Evolutionary conservation across 345 rosid species (phyloP).

Genomic region (Bruguiera parviflora): DNA sequence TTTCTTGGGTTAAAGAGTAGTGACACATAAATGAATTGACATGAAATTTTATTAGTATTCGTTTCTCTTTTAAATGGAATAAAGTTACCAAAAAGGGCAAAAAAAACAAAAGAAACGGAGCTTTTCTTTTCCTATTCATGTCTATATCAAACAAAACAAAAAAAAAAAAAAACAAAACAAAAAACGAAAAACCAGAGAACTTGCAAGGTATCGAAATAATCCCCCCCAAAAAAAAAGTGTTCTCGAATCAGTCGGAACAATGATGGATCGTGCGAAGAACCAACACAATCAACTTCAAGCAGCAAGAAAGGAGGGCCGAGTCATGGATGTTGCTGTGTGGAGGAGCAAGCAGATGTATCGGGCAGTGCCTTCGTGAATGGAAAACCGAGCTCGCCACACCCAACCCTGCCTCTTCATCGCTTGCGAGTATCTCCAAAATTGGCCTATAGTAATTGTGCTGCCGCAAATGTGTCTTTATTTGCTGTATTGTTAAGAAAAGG

Average conservation of each 20-base stretch:
- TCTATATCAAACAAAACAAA: too few species aligned
- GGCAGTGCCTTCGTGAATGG: constrained; percentile 55
- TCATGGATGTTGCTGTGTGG: constrained; percentile 47
- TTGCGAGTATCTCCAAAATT: constrained; percentile 37
- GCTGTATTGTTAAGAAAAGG: background rate
- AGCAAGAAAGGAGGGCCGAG: constrained; percentile 58
- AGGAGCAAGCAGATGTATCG: constrained; percentile 56
- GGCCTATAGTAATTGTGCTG: background rate
- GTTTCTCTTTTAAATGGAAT: too few species aligned
- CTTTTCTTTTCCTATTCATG: too few species aligned
- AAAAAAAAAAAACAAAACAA: too few species aligned
- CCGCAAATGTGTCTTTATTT: background rate
- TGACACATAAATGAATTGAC: too few species aligned
- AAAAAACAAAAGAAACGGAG: too few species aligned
- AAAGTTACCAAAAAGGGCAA: too few species aligned
- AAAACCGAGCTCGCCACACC: constrained; percentile 62
- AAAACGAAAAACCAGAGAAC: too few species aligned
- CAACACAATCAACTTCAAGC: constrained; percentile 49
- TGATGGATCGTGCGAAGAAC: constrained; percentile 57
- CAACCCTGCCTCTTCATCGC: constrained; percentile 59
- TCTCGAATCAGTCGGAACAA: constrained; percentile 15
- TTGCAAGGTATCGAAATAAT: too few species aligned
- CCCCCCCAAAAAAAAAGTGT: too few species aligned
- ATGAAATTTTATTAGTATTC: too few species aligned
- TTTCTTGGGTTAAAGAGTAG: too few species aligned